A percentile compares a stretch with the other conserved stretches of the same genome.
Evolutionary conservation across 208 protist genomes (phyloP).

Genomic region (Leishmania tarentolae): DNA sequence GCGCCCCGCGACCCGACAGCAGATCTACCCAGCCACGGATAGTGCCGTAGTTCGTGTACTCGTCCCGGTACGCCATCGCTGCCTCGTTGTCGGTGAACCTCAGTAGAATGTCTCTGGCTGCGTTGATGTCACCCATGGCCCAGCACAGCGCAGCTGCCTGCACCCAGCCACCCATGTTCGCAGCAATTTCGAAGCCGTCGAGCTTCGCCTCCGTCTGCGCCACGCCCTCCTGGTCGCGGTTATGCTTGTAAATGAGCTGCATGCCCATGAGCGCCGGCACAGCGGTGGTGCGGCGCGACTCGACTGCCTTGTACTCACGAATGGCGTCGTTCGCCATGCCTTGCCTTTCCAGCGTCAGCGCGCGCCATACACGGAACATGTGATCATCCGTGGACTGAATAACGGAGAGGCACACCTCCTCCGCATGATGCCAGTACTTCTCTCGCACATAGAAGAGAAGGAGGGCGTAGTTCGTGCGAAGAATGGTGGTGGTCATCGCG

Average conservation of each 20-base stretch:
- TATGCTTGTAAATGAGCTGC: slow-evolving; percentile 69
- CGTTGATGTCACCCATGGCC: slow-evolving; percentile 60
- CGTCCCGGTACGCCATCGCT: slow-evolving; percentile 62
- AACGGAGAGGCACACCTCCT: slow-evolving; percentile 67
- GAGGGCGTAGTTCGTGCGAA: slow-evolving; percentile 77
- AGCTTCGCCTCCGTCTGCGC: slow-evolving; percentile 57
- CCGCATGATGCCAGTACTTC: slow-evolving; percentile 84
- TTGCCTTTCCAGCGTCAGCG: slow-evolving; percentile 74
- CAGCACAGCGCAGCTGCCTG: slow-evolving; percentile 76
- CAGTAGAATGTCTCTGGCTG: slow-evolving; percentile 69
- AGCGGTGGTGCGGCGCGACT: slow-evolving; percentile 59
- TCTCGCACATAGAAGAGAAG: slow-evolving; percentile 85
- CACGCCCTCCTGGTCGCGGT: slow-evolving; percentile 68
- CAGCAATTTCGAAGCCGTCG: slow-evolving; percentile 38
- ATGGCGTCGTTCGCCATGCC: slow-evolving; percentile 81
- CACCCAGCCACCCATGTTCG: slow-evolving; percentile 55
- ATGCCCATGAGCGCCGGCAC: slow-evolving; percentile 82
- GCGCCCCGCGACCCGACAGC: slow-evolving; percentile 69
- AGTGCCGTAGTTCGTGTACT: slow-evolving; percentile 80
- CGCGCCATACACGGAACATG: slow-evolving; percentile 86
- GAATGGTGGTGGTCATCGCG: slow-evolving; percentile 41
- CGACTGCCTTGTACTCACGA: slow-evolving; percentile 79
- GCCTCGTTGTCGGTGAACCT: slow-evolving; percentile 35
- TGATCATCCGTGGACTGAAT: slow-evolving; percentile 77
- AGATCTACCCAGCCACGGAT: slow-evolving; percentile 89